Base-by-base conservation (phyloP, 495 filamentous ascomycete species). In the Penicillium pulvis region DNA sequence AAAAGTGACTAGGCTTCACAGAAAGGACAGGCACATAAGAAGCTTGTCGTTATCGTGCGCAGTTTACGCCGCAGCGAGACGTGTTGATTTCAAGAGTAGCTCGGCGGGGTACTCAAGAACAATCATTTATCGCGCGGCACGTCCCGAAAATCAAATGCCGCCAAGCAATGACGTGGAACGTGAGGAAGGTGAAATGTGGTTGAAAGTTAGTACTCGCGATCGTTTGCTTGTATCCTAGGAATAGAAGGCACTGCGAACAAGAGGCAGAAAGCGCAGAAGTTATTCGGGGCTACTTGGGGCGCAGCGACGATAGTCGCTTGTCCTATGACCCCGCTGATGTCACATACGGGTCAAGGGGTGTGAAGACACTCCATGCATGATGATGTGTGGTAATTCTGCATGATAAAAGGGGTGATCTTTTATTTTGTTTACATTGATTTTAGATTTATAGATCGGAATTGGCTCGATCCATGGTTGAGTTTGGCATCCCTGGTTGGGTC, bases 241-340 rank as follows among this genome's bases (percentile, higher is more conserved):
- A 8, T 4, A 1, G 2, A 36, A 36, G 10, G 33, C 33, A 36
- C 10, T 28, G 20, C 2, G 20, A 28, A 9, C 33, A 36, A 36
- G 33, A 36, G 39, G 14, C 6, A 41, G 39, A 41, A 6, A 41
- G 39, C 39, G 16, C 39, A 41, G 33, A 36, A 11, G 39, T 8
- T 14, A 41, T 16, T 41, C 39, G 39, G 39, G n/a, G 1, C 4
- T 16, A 7, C 39, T n/a, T 36, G 33, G 39, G 39, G 39, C 39
- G 39, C 39, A n/a, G 39, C 39, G 16, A 17, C 16, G 39, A 41
- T 41, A 17, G n/a, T 17, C 39, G 39, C 39, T 41, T 12, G 28
- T 11, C 62, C 57, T 60, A 60, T 57, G 59, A 57, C 53, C 63
- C 59, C 60, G 55, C 63, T 66, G 64, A 66, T 66, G 64, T 66